These are phyloP conservation scores for Solanum hybrid DNA, from an alignment of 305 asterid species.

Conservation along the genomic window DNA sequence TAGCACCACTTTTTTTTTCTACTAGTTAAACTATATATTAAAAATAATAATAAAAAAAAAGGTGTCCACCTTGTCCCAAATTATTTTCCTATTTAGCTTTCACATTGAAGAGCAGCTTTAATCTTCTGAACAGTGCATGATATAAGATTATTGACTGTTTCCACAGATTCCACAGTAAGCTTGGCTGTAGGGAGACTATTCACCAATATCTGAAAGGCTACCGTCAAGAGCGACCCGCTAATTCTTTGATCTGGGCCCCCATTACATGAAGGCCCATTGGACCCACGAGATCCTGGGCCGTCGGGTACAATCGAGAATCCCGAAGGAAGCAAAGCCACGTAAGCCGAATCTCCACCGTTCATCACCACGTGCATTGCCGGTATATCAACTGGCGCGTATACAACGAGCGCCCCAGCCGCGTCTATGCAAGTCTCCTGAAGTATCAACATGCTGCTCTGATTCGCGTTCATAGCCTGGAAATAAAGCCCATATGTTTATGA, in stretches of 20 bases:
- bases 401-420: slow-evolving; percentile 87
- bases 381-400: slow-evolving; percentile 95
- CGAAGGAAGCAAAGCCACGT: slow-evolving; percentile 86
- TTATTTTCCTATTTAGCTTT: slow-evolving; percentile 26
- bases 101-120: slow-evolving; percentile 71
- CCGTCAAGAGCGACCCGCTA: slow-evolving; percentile 77
- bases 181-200: slow-evolving; percentile 78
- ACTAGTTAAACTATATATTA: background rate
- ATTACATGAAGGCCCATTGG: background rate
- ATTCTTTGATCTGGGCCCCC: slow-evolving; percentile 28
- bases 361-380: slow-evolving; percentile 92
- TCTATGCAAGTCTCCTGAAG: slow-evolving; percentile 93
- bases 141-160: slow-evolving; percentile 80
- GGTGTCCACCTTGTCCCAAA: background rate
- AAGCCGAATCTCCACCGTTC: slow-evolving; percentile 95
- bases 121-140: slow-evolving; percentile 93
- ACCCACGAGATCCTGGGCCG: slow-evolving; percentile 50
- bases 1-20: background rate
- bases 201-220: slow-evolving; percentile 85
- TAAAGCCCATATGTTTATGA: background rate
- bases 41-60: too few species aligned
- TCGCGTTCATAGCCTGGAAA: slow-evolving; percentile 51
- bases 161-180: slow-evolving; percentile 89
- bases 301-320: slow-evolving; percentile 85
- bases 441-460: slow-evolving; percentile 85